These are phyloP conservation scores for Cordyceps cicadae DNA, from an alignment of 2,329 filamentous ascomycete species.

Conservation along the genomic window DNA sequence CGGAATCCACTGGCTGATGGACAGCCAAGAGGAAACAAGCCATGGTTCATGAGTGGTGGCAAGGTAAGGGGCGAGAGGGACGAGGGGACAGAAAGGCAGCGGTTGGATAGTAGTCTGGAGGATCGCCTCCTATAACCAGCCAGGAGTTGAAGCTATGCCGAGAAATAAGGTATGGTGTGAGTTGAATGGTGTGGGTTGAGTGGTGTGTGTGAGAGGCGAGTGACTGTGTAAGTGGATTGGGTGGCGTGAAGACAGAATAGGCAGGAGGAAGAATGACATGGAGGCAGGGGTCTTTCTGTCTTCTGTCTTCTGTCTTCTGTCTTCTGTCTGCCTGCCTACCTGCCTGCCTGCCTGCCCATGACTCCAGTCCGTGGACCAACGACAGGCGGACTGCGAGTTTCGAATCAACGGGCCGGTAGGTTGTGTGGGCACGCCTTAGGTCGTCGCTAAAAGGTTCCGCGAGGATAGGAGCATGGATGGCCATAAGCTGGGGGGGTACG, in stretches of 20 bases:
- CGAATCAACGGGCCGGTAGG: not conserved
- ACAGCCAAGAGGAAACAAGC: constrained; percentile 20
- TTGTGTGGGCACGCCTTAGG: not conserved
- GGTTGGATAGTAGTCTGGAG: not conserved
- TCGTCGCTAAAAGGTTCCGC: not conserved
- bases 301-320: too few species aligned
- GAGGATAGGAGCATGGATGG: not conserved
- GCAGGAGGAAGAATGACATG: not conserved
- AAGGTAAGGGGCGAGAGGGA: not conserved
- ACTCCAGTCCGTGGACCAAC: not conserved
- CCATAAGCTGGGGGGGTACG: not conserved
- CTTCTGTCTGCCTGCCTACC: too few species aligned
- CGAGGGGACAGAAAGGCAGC: not conserved
- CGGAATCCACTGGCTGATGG: not conserved
- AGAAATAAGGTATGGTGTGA: not conserved
- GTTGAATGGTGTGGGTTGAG: too few species aligned
- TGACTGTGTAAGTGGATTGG: not conserved
- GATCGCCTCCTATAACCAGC: not conserved
- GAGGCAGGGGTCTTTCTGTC: too few species aligned
- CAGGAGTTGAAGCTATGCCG: not conserved
- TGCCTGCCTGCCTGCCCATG: too few species aligned
- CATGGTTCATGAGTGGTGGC: not conserved
- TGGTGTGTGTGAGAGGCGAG: too few species aligned
- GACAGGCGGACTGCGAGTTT: not conserved
- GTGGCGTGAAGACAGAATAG: not conserved